Evolutionary conservation across 768 basidiomycete species (phyloP), one percentile per base, ranked within the genome.

Genomic region (Suillus plorans): DNA sequence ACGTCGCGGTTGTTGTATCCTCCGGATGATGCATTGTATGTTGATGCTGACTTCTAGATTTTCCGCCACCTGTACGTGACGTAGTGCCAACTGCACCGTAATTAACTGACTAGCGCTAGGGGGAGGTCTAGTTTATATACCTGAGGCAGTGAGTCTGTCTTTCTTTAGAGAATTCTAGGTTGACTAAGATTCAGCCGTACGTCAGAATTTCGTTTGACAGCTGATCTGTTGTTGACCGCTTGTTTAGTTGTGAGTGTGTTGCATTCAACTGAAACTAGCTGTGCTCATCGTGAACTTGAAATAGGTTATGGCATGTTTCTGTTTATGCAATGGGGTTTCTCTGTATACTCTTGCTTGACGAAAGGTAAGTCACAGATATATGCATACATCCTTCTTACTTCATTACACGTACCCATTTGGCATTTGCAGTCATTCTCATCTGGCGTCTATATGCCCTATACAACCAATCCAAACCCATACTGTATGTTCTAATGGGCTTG

Each of bases 391-490:
- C 20, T 28, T 13, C 25, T 44, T 6, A 18, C 36, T 12, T 6
- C 58, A 1, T 25, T 18, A 8, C 20, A 2, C 39, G 18, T 20
- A 42, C 58, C 18, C 14, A 59, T 59, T 12, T 31, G 9, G 6
- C 6, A 31, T 59, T 20, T 5, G 12, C 41, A 59, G 58, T 28
- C 12, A n/a, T 59, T 31, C 58, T 59, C 41, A 42, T 59, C 6
- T 59, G 58, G 58, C 58, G 58, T 25, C 39, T 59, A 7, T 59
- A 59, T 3, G 58, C 41, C 18, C 18, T 59, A 12, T 59, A 28
- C 58, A 31, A 31, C 10, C 58, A 42, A 42, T 59, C 58, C 39
- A 59, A 42, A 28, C 18, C 2, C 6, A 3, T 59, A 13, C 58
- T 59, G 8, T 59, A 59, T 42, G 25, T 42, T 20, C 39, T 59